Conservation (phyloP, 1,139 yeast species). For the Ashbya aceris region DNA sequence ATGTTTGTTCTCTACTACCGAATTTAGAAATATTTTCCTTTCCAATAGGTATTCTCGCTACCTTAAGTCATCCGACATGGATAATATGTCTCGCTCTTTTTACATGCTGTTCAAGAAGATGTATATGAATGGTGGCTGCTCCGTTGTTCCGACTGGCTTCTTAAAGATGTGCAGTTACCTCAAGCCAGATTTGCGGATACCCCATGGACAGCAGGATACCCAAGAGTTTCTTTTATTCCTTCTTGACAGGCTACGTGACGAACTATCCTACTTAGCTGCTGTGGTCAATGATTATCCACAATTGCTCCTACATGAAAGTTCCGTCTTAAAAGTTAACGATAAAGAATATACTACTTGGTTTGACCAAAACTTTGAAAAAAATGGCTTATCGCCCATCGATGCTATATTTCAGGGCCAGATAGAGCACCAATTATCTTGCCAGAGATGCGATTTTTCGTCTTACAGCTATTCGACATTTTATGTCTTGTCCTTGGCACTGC, state of each 20-base stretch:
- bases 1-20: constrained; percentile 46
- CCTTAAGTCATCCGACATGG: constrained; percentile 27
- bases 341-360: constrained; percentile 57
- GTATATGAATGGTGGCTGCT: constrained; percentile 46
- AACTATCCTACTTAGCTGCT: constrained; percentile 37
- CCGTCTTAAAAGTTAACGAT: constrained; percentile 28
- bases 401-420: constrained; percentile 59
- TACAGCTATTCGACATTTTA: constrained; percentile 52
- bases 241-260: constrained; percentile 63
- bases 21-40: constrained; percentile 37
- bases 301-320: constrained; percentile 31
- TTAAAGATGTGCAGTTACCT: constrained; percentile 43
- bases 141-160: constrained; percentile 58
- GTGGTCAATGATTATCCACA: constrained; percentile 34
- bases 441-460: constrained; percentile 52
- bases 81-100: constrained; percentile 38
- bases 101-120: constrained; percentile 41
- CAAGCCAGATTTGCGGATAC: constrained; percentile 59
- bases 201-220: constrained; percentile 70
- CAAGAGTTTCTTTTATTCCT: constrained; percentile 63
- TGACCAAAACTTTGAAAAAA: constrained; percentile 38
- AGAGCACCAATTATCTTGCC: constrained; percentile 54
- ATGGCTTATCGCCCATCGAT: constrained; percentile 59
- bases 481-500: constrained; percentile 60
- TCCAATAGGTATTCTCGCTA: constrained; percentile 37